Percentiles rank a stretch among this genome's conserved stretches.
Conservation (phyloP, 768 basidiomycete genomes). For the Phaffia tasmanica region DNA sequence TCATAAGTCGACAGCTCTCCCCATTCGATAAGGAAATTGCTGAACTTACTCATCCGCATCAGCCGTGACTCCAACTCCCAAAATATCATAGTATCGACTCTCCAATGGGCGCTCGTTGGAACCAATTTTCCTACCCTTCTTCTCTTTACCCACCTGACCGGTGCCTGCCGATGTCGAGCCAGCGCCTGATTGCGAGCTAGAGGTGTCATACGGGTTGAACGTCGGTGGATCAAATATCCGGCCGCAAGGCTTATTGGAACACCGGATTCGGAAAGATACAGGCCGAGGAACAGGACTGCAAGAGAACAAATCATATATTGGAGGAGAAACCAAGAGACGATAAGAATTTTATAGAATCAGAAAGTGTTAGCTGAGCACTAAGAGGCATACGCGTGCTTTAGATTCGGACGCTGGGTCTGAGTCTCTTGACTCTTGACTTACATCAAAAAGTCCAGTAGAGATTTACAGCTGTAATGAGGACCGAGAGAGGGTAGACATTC, state of each 20-base stretch:
- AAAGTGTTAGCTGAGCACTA: no score
- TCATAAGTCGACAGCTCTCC: not conserved
- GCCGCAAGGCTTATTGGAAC: conserved; percentile 5
- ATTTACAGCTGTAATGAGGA: conserved; percentile 15
- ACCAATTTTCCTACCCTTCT: conserved; percentile 12
- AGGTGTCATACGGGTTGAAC: not conserved
- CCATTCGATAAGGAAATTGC: not conserved
- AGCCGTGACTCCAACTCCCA: conserved; percentile 3
- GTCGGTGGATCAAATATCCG: conserved; percentile 19
- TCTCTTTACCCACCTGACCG: conserved; percentile 5
- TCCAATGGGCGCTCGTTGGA: conserved; percentile 17
- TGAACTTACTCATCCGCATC: conserved; percentile 12
- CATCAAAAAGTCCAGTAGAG: conserved; percentile 18
- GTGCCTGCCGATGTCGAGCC: not conserved
- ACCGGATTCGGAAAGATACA: conserved; percentile 13
- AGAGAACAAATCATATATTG: not conserved
- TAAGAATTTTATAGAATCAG: not conserved
- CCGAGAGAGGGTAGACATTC: not conserved
- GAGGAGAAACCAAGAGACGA: not conserved
- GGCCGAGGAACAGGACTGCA: conserved; percentile 14
- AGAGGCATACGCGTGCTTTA: no score
- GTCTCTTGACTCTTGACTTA: not conserved
- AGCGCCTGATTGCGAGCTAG: not conserved
- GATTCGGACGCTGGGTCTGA: no score
- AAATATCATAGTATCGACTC: conserved; percentile 9